Conservation (phyloP, 2,329 filamentous ascomycete genomes). For the Arthrobotrys pseudoclavata region DNA sequence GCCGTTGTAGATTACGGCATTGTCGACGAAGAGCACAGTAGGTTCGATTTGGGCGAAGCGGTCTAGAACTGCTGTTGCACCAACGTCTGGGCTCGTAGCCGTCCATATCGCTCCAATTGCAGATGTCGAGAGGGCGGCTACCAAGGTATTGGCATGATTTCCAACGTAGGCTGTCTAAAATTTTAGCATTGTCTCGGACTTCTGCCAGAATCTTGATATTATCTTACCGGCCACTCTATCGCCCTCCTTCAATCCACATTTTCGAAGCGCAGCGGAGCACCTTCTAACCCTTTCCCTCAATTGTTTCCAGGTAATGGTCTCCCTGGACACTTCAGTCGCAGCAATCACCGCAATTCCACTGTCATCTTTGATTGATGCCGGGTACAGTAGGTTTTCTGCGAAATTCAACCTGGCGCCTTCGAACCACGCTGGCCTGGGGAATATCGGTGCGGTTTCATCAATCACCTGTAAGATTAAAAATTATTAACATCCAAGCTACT, state of each 20-base stretch:
- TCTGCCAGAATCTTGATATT: background rate
- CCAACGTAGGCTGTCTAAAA: constrained; percentile 78
- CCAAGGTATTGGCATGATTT: constrained; percentile 87
- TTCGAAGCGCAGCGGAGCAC: constrained; percentile 78
- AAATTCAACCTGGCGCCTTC: constrained; percentile 85
- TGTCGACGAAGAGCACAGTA: constrained; percentile 85
- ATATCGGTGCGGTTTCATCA: constrained; percentile 78
- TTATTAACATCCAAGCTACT: background rate
- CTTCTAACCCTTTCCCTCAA: constrained; percentile 81
- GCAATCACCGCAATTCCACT: constrained; percentile 80
- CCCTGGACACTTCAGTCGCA: constrained; percentile 79
- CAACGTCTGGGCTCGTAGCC: constrained; percentile 78
- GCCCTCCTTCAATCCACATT: constrained; percentile 67
- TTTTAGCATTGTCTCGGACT: background rate
- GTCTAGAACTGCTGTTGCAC: constrained; percentile 76
- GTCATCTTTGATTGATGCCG: constrained; percentile 72
- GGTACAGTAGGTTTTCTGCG: constrained; percentile 92
- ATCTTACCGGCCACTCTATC: constrained; percentile 73
- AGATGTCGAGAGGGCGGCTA: constrained; percentile 87
- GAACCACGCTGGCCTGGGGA: constrained; percentile 90
- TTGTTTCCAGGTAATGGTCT: constrained; percentile 81
- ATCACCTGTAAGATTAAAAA: constrained; percentile 73
- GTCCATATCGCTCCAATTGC: constrained; percentile 92
- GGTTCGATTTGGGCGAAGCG: constrained; percentile 87
- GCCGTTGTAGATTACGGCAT: constrained; percentile 90